phyloP scores from a whole-genome alignment of 2,329 filamentous ascomycete species.

The Coniochaeta sp. region DNA sequence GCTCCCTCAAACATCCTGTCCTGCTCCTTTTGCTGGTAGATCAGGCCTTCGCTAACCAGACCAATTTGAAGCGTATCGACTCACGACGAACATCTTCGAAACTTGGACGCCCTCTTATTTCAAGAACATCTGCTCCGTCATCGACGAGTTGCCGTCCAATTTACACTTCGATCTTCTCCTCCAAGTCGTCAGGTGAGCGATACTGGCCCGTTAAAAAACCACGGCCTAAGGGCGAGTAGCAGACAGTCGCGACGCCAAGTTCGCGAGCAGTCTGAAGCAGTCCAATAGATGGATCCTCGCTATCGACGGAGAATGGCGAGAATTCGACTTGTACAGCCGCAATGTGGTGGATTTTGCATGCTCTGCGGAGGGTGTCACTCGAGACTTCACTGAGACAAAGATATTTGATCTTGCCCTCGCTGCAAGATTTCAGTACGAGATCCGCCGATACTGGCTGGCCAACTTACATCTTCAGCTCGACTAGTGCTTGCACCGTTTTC shows the following conservation, averaged over 20 bases:
- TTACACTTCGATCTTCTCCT: too few relatives aligned
- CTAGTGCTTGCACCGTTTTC: constrained; percentile 41
- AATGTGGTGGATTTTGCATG: constrained; percentile 37
- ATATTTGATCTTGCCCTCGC: constrained; percentile 44
- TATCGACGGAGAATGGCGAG: constrained; percentile 45
- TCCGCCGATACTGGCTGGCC: too few relatives aligned
- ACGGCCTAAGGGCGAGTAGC: constrained; percentile 49
- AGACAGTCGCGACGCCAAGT: constrained; percentile 45
- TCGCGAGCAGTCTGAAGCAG: constrained; percentile 44
- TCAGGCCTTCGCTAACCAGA: too few relatives aligned
- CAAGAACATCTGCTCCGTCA: too few relatives aligned
- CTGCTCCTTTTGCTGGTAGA: too few relatives aligned
- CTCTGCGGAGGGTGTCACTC: constrained; percentile 38
- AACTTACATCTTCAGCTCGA: constrained; percentile 27
- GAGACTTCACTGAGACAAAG: constrained; percentile 41
- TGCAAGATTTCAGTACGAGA: too few relatives aligned
- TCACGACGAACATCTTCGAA: too few relatives aligned
- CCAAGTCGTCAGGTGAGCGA: constrained; percentile 36
- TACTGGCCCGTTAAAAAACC: constrained; percentile 40
- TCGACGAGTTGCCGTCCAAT: too few relatives aligned
- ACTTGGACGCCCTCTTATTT: too few relatives aligned
- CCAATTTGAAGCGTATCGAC: too few relatives aligned
- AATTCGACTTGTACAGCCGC: constrained; percentile 45
- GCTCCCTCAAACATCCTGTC: too few relatives aligned
- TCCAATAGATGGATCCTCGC: constrained; percentile 43